Base-by-base conservation (phyloP, 306 rosid species). In the Neltuma alba region DNA sequence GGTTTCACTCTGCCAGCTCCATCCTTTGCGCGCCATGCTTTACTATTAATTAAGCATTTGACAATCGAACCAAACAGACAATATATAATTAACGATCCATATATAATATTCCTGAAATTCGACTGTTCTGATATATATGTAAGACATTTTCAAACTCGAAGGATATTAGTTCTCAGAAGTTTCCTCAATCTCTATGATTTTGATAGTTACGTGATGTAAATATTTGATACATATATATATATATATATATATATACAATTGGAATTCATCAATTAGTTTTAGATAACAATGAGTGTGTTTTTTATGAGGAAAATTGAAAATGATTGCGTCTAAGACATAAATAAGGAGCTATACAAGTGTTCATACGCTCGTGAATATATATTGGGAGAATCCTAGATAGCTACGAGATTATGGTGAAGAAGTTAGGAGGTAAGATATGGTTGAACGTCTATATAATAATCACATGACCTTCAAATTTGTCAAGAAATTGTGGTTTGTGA, bases 381-480 rank as follows among this genome's bases (percentile, higher is more conserved):
- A 13, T 11, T 41, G 36, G 52, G 14, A 34, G 16, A 21, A 11
- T 36, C 33, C 21, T 20, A 33, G 63, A 0, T 25, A 57, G 34
- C 64, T 57, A 57, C 64, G 40, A 72, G 76, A 52, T 48, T 20
- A 52, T 6, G 41, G 47, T 31, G 33, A 52, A 72, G 28, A 9
- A 9, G 41, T 77, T 40, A 25, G 68, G 37, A 50, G 75, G 75
- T 15, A 27, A 41, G 55, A 52, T 27, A 66, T 72, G 21, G n/a
- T 36, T 34, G 31, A 16, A 61, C 37, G 6, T 8, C 3, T 23
- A 21, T 28, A 20, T 27, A 61, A 30, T 42, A 12, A 5, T 1
- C 38, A 28, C 21, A 21, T 31, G 15, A 6, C 48, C 40, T 37
- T 37, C 25, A 13, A 50, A 67, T 48, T 77, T 50, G 12, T 52